Percentiles rank a stretch among this genome's conserved stretches.
Conservation (phyloP, 352 stramenopile species). For the Pythium rishiriense region DNA sequence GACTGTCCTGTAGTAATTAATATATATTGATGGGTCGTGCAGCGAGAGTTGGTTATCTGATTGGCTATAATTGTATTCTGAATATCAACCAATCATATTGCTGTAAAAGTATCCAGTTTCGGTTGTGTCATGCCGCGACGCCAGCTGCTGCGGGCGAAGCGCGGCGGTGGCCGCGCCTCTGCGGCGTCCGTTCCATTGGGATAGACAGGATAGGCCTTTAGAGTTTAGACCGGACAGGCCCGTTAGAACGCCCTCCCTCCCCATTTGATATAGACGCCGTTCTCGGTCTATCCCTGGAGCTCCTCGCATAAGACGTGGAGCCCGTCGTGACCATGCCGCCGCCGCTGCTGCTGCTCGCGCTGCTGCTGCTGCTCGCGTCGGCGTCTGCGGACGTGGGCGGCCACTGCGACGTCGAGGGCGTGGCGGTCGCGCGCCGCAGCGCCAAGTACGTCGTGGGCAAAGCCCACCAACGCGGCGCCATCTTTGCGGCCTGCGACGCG, state of each 20-base stretch:
- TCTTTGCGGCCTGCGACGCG: conserved; percentile 50
- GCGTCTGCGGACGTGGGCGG: not conserved
- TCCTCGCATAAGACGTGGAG: not conserved
- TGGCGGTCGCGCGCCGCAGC: conserved; percentile 43
- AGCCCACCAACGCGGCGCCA: conserved; percentile 44
- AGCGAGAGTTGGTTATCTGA: not conserved
- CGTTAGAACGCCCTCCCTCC: too few relatives aligned
- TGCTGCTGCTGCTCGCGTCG: conserved; percentile 11
- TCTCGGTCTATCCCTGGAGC: not conserved
- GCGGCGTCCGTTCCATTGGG: too few relatives aligned
- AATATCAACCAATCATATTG: conserved; percentile 2
- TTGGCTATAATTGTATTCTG: conserved; percentile 1
- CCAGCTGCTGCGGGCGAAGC: conserved; percentile 14
- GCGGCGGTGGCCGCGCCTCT: conserved; percentile 9
- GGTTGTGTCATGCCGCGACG: not conserved
- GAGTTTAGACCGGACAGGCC: not conserved
- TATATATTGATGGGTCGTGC: too few relatives aligned
- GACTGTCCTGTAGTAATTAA: too few relatives aligned
- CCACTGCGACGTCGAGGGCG: conserved; percentile 45
- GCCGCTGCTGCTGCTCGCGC: not conserved
- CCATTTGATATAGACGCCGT: not conserved
- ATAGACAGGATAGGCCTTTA: not conserved
- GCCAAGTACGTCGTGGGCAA: conserved; percentile 53
- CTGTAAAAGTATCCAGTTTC: conserved; percentile 22
- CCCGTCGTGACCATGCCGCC: not conserved